phyloP scores from a whole-genome alignment of 768 basidiomycete genomes.

The Cystofilobasidium macerans region DNA sequence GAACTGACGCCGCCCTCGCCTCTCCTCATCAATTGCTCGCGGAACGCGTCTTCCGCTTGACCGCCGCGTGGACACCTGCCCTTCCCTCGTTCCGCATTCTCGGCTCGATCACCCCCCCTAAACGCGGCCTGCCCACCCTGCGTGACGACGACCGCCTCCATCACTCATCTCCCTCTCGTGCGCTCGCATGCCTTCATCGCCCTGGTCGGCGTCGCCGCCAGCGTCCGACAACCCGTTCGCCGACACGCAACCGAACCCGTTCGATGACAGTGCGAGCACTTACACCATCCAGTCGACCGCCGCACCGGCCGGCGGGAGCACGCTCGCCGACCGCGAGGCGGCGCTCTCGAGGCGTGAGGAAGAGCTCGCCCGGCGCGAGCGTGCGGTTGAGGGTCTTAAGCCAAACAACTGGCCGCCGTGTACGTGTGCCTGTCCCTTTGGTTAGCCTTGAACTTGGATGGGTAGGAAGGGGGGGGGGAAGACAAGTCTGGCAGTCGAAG shows the following conservation, averaged over 20 bases:
- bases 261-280: not conserved
- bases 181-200: too few relatives aligned
- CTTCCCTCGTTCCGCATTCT: too few relatives aligned
- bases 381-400: constrained; percentile 8
- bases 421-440: not conserved
- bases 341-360: constrained; percentile 19
- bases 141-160: too few relatives aligned
- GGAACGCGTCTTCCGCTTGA: too few relatives aligned
- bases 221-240: constrained; percentile 25
- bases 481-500: not conserved
- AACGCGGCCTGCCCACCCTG: too few relatives aligned
- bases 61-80: too few relatives aligned
- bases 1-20: too few relatives aligned
- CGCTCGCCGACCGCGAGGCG: constrained; percentile 21
- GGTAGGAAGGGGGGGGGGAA: not conserved
- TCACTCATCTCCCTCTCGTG: too few relatives aligned
- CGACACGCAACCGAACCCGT: constrained; percentile 24
- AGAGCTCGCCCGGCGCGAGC: constrained; percentile 19
- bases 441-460: not conserved
- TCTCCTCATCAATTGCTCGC: too few relatives aligned
- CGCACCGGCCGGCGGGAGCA: not conserved
- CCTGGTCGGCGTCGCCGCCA: too few relatives aligned
- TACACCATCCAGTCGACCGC: not conserved
- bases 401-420: constrained; percentile 25
- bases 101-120: too few relatives aligned